phyloP scores from a whole-genome alignment of 1,284 basidiomycete genomes.

The Singerocomus rubriflavus region DNA sequence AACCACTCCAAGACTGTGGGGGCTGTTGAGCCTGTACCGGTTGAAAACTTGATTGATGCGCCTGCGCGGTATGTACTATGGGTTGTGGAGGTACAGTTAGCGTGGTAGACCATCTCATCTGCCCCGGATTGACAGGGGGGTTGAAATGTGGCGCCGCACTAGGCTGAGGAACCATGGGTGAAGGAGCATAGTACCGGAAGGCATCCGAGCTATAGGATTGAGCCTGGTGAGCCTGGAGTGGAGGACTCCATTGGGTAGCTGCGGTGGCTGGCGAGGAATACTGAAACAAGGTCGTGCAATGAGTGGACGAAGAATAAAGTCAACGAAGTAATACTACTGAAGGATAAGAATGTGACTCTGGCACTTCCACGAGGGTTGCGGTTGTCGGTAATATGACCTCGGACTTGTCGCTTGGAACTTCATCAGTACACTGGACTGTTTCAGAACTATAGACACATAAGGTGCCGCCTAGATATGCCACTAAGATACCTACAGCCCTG shows the following conservation, averaged over 20 bases:
- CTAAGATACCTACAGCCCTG: slow-evolving; percentile 17
- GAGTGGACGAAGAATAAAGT: slow-evolving; percentile 3
- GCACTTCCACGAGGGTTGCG: slow-evolving; percentile 31
- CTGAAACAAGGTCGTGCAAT: slow-evolving; percentile 10
- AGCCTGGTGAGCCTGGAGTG: slow-evolving; percentile 2
- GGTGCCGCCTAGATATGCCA: background rate
- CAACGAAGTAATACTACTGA: slow-evolving; percentile 16
- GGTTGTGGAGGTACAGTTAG: slow-evolving; percentile 12
- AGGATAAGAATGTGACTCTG: slow-evolving; percentile 17
- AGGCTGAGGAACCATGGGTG: background rate
- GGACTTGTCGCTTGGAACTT: slow-evolving; percentile 7
- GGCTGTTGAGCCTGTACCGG: slow-evolving; percentile 9
- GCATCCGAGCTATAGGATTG: slow-evolving; percentile 4
- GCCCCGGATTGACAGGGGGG: slow-evolving; percentile 2
- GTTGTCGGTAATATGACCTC: slow-evolving; percentile 29
- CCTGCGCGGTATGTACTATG: background rate
- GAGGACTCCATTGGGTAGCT: slow-evolving; percentile 1
- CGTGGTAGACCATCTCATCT: slow-evolving; percentile 11
- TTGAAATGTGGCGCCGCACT: background rate
- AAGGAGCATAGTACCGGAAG: slow-evolving; percentile 11
- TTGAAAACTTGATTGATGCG: slow-evolving; percentile 7
- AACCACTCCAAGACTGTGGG: slow-evolving; percentile 9
- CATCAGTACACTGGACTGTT: slow-evolving; percentile 14
- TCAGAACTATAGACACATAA: slow-evolving; percentile 15
- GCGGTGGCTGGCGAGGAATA: slow-evolving; percentile 3